Evolutionary conservation across 2,329 filamentous ascomycete species (phyloP), one percentile per base, ranked within the genome.

Genomic region (Penicillium sp.): DNA sequence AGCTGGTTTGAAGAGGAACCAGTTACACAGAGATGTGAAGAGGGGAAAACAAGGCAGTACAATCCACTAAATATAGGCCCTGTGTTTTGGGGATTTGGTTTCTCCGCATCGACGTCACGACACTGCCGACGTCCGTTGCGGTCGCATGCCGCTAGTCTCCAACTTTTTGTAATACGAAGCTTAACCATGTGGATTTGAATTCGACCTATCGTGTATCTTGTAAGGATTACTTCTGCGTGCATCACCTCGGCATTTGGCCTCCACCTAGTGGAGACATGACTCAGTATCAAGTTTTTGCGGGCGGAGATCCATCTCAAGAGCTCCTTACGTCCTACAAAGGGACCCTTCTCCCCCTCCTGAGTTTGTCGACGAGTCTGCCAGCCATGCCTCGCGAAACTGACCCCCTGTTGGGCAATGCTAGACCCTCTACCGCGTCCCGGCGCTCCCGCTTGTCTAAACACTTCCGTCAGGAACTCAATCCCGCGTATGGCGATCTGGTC

Each of bases 401-500:
- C 3, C 39, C 61, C 26, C 38, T 64, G 11, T 39, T 63, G 16
- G 57, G 58, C 36, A 43, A 42, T 2, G 9, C 3, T 10, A 34
- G 9, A 34, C 2, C 10, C 7, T 8, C 11, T 3, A 27, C 27
- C 14, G 8, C 27, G 0, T 10, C 40, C 35, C 13, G 3, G n/a
- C 29, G 23, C 5, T 42, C 34, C 18, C 16, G 30, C 9, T 13
- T 59, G 1, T 44, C 52, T 1, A 51, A 50, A 40, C 46, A 61
- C 48, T 19, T 62, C 2, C 51, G 39, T 11, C 36, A 56, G 36
- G 78, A 87, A 51, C 76, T 90, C 51, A 78, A 76, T 55, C 83
- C 84, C 27, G 78, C 81, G 41, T 81, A 84, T 79, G 83, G 85
- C 13, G 89, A 93, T 65, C 59, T 89, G 1, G 76, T 90, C 18